A percentile compares a stretch with the other conserved stretches of the same genome.
These are phyloP conservation scores for Erysimum cheiri DNA, from an alignment of 441 rosid species.

Conservation along the genomic window DNA sequence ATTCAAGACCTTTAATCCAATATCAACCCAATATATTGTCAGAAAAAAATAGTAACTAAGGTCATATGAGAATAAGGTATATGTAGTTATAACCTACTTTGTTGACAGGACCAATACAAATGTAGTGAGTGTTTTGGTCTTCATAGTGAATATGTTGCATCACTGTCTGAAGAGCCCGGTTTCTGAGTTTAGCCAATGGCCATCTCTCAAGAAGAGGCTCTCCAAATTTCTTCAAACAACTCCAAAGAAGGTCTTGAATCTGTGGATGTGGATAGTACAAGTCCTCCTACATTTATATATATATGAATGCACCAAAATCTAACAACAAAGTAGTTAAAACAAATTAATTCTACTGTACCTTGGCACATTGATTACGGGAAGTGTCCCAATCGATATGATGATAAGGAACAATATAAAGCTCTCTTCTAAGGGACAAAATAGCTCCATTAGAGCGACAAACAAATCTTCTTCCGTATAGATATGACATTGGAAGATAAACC, in stretches of 20 bases:
- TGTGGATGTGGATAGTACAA: conserved; percentile 65
- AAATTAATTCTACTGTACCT: conserved; percentile 47
- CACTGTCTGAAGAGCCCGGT: conserved; percentile 48
- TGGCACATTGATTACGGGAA: conserved; percentile 61
- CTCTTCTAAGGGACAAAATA: conserved; percentile 62
- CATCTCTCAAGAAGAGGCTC: conserved; percentile 65
- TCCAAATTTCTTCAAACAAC: conserved; percentile 48
- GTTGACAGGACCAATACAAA: conserved; percentile 70
- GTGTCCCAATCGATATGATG: conserved; percentile 66
- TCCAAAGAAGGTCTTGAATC: conserved; percentile 72
- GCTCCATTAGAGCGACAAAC: conserved; percentile 57
- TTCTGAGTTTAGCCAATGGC: conserved; percentile 61
- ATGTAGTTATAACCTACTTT: conserved; percentile 50
- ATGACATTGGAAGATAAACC: conserved; percentile 80
- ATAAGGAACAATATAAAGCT: conserved; percentile 60
- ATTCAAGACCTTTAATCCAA: conserved; percentile 56
- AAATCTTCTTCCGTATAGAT: conserved; percentile 67
- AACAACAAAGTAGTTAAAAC: background rate
- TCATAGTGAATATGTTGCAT: conserved; percentile 70
- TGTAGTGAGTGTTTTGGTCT: conserved; percentile 58
- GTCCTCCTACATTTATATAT: conserved; percentile 61
- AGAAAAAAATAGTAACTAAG: background rate
- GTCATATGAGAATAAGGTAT: background rate
- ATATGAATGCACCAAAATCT: conserved; percentile 2
- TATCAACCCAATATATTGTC: background rate